Base-by-base conservation (phyloP, 2,329 filamentous ascomycete genomes). In the Colletotrichum sp. region DNA sequence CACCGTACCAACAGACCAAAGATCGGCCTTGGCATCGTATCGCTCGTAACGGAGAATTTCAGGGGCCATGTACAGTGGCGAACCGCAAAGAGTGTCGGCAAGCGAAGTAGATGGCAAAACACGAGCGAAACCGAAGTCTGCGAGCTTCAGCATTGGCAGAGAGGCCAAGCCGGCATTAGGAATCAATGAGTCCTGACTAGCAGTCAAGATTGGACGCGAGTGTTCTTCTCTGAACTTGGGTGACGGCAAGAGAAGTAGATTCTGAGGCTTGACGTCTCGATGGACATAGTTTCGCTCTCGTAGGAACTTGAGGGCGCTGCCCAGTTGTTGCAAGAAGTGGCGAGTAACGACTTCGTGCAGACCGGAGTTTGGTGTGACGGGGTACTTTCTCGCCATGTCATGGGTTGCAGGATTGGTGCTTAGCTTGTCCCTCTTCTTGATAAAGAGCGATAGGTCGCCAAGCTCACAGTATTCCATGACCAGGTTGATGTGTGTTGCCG, bases 391-490 rank as follows among this genome's bases (percentile, higher is more conserved):
- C 77, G 98, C 95, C 92, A 99, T 96, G 80, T 98, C 95, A 82
- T 92, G 92, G 5, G 96, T 97, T 69, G 95, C 94, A 32, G 94
- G 92, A 82, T 98, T 94, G 67, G 93, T 94, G 60, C 90, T 90
- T 61, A 98, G 91, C 82, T 93, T 94, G 76, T 96, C 93, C 76
- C 96, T 92, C 86, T 97, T 98, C 89, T 97, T 98, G 87, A 99
- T 98, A 85, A 99, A 99, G 70, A 96, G 90, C 13, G 97, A 98
- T 74, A 99, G 87, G 82, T 99, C 97, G 26, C 97, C 96, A 55
- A 99, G 91, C 83, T 98, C 95, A 86, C 97, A 99, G 86, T 98
- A 99, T 87, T 99, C 97, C 96, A 99, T 99, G 78, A 99, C 93
- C 74, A 99, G 91, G 86, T 99, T 97, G 86, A 99, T 98, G 82